Base-by-base conservation (phyloP, 2,329 filamentous ascomycete species). In the Zymoseptoria brevis region DNA sequence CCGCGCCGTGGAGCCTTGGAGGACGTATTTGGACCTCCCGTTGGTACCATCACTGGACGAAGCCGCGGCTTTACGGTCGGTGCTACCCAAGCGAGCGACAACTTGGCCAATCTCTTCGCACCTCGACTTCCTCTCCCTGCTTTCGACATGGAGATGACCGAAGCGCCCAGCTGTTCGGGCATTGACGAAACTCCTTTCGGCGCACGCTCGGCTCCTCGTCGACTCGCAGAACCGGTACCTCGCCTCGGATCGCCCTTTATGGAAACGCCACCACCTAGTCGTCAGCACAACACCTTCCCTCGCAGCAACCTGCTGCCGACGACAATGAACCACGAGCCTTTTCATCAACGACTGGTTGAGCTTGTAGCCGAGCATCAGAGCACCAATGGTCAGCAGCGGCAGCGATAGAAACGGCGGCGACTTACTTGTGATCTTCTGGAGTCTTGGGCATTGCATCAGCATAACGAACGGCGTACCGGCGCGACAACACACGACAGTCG, bases 11-110 rank as follows among this genome's bases (percentile, higher is more conserved):
- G 77, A 41, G 72, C 73, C 6, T 66, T 78, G 7, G 72, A 77
- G 55, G 74, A 79, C 58, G 68, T 81, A 8, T 79, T 81, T 62
- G 74, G 76, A 57, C 73, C 75, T 48, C 73, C 75, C 26, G 79
- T 83, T 60, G 75, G 76, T 8, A 78, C 82, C 64, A 80, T 81
- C 57, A 80, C 82, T 29, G 78, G 84, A 35, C 80, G 84, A 49
- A 84, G 80, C 65, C 81, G 84, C 50, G 84, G 84, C 57, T 85
- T 84, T 66, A 86, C 83, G 53, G 77, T 82, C 22, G 81, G 83
- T 54, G 81, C 83, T 56, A 79, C 83, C 60, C 77, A 76, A 62
- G 77, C 78, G 55, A 78, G 75, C 65, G 72, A 76, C 55, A 76
- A 79, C 56, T 75, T 85, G 35, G 76, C 81, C 51, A 77, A 79